Evolutionary conservation across 2,329 filamentous ascomycete genomes (phyloP).

Genomic region (Lasiodiplodia citricola): DNA sequence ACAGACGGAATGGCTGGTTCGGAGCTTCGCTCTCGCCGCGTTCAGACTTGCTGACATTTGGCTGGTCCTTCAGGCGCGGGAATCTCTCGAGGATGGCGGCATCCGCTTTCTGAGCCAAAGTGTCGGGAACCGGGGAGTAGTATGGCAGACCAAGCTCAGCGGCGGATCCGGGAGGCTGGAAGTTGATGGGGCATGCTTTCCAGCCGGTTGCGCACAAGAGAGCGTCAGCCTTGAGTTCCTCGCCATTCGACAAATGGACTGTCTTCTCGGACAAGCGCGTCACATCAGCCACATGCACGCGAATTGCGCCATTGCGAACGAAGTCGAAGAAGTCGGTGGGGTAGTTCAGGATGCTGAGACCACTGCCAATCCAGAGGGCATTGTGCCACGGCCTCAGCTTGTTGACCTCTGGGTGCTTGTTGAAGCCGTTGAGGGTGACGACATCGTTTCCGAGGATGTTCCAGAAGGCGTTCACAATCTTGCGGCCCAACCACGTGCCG

Average conservation of each 20-base stretch:
- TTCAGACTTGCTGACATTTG: constrained; percentile 31
- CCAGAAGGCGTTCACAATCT: constrained; percentile 63
- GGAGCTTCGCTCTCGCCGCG: not conserved
- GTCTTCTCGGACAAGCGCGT: constrained; percentile 51
- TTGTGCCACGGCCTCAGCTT: constrained; percentile 50
- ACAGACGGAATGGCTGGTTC: constrained; percentile 42
- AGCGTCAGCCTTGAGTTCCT: constrained; percentile 53
- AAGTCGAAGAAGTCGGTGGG: constrained; percentile 62
- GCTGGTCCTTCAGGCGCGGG: constrained; percentile 60
- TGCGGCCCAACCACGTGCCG: constrained; percentile 61
- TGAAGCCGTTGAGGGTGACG: constrained; percentile 53
- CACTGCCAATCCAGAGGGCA: constrained; percentile 60
- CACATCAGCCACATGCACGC: constrained; percentile 62
- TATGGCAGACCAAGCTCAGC: constrained; percentile 37
- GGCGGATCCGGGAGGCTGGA: constrained; percentile 41
- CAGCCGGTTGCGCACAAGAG: constrained; percentile 63
- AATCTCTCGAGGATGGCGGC: constrained; percentile 59
- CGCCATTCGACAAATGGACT: constrained; percentile 57
- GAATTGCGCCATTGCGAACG: constrained; percentile 59
- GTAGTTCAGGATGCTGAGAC: constrained; percentile 67
- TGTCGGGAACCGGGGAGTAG: not conserved
- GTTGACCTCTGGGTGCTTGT: constrained; percentile 47
- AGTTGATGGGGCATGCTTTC: constrained; percentile 57
- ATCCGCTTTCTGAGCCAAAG: constrained; percentile 46
- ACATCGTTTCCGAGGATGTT: constrained; percentile 53